phyloP scores from a whole-genome alignment of 805 yeast genomes.

The Teunomyces lycoperdinae region DNA sequence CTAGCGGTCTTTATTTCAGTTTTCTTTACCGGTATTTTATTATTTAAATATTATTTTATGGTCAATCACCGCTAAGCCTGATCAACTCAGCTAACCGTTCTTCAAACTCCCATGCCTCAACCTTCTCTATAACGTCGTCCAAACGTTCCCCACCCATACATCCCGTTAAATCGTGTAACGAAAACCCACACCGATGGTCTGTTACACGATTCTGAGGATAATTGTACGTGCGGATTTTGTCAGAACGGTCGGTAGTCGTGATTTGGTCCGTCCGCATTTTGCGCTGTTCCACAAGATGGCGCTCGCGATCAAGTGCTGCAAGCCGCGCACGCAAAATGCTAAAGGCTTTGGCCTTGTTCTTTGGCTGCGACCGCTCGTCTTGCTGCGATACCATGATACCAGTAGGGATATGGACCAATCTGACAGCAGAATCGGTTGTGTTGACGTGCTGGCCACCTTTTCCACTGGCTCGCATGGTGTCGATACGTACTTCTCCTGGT shows the following conservation, averaged over 20 bases:
- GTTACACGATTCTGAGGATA: slow-evolving; percentile 90
- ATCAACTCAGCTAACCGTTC: slow-evolving; percentile 28
- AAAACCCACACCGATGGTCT: slow-evolving; percentile 85
- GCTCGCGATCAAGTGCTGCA: slow-evolving; percentile 74
- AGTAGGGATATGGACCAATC: slow-evolving; percentile 87
- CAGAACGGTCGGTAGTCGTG: slow-evolving; percentile 83
- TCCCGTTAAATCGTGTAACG: slow-evolving; percentile 65
- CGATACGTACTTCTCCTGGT: slow-evolving; percentile 86
- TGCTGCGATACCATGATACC: slow-evolving; percentile 89
- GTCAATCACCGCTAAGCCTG: not conserved
- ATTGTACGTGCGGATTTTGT: slow-evolving; percentile 91
- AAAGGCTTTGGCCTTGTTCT: slow-evolving; percentile 90
- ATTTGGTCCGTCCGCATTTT: slow-evolving; percentile 78
- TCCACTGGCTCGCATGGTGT: slow-evolving; percentile 97
- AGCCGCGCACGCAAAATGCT: slow-evolving; percentile 75
- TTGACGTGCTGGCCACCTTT: slow-evolving; percentile 98
- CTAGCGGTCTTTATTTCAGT: too few relatives aligned
- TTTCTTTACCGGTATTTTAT: too few relatives aligned
- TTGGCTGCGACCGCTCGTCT: slow-evolving; percentile 93
- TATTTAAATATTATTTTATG: too few relatives aligned
- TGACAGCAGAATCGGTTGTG: slow-evolving; percentile 94
- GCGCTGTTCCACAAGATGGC: slow-evolving; percentile 62
- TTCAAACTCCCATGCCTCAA: slow-evolving; percentile 39
- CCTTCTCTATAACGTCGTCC: slow-evolving; percentile 33
- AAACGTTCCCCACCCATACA: slow-evolving; percentile 38